These are phyloP conservation scores for Castanea sativa DNA, from an alignment of 306 rosid species.

Conservation along the genomic window DNA sequence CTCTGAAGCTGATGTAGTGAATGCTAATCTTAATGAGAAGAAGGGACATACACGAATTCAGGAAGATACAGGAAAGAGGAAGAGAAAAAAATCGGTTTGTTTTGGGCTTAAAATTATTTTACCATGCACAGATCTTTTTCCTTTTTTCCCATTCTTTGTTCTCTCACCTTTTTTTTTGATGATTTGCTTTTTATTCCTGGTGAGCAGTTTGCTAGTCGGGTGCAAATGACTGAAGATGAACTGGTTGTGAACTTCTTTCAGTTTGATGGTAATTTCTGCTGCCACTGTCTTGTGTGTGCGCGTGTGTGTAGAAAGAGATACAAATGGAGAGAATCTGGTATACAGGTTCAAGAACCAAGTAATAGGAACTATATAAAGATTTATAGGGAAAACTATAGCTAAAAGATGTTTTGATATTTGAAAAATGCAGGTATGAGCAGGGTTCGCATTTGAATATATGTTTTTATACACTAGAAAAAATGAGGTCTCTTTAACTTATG, in stretches of 20 bases:
- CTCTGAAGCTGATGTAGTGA: constrained; percentile 22
- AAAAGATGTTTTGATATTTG: background rate
- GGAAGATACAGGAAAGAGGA: constrained; percentile 57
- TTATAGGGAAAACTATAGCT: background rate
- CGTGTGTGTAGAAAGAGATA: background rate
- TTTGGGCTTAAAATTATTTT: background rate
- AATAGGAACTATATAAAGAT: background rate
- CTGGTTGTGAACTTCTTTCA: constrained; percentile 68
- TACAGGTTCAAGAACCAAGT: background rate
- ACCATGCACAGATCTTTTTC: constrained; percentile 1
- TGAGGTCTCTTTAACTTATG: background rate
- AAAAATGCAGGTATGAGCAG: background rate
- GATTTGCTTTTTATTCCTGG: constrained; percentile 22
- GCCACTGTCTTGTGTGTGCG: constrained; percentile 5
- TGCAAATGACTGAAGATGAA: constrained; percentile 89
- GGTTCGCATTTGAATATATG: background rate
- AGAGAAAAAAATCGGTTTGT: constrained; percentile 66
- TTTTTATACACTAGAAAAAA: too few species aligned
- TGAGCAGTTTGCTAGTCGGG: constrained; percentile 67
- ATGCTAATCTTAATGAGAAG: constrained; percentile 20
- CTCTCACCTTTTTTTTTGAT: background rate
- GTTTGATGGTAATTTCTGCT: constrained; percentile 69
- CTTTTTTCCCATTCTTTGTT: background rate
- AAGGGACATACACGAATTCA: constrained; percentile 32
- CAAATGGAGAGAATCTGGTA: background rate